Evolutionary conservation across 805 yeast genomes (phyloP), one percentile per base, ranked within the genome.

Genomic region (Yarrowia hollandica): DNA sequence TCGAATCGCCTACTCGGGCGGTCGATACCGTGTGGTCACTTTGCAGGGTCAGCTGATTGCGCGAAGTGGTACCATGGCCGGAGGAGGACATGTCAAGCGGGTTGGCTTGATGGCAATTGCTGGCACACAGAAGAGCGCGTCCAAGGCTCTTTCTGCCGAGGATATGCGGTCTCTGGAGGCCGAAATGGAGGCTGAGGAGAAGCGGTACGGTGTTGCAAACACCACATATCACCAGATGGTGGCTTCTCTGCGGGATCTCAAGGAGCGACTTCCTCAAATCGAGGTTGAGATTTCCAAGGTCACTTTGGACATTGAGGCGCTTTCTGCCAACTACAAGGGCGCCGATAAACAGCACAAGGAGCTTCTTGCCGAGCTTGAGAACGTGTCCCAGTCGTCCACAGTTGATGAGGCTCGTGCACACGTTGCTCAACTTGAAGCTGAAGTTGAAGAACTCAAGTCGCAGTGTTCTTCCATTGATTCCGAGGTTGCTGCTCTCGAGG

Each of bases 11-110:
- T 92, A 86, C 74, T 94, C 96, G 1, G 75, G 77, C 15, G 82
- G 77, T 64, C 77, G 98, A 66, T 88, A 82, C 79, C 80, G 96
- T 65, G 98, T 92, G 21, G 98, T 95, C 0, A 90, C 98, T 0
- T 70, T 90, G 8, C 96, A 88, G 70, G 99, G 99, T 21, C 86
- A 90, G 65, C 75, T 94, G 19, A 92, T 94, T 60, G 97, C 91
- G 66, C 83, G 85, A 14, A 87, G 96, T 1, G 99, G 99, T 71
- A 88, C 97, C 1, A 84, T 95, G 85, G 83, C 96, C 46, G 99
- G 99, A 66, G 99, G 99, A 73, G 99, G 98, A 57, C 75, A 64
- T 4, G 66, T 79, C 35, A 80, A 78, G 8, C 78, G 80, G 15
- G 79, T 79, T 54, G 99, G 98, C 5, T 85, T 86, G 2, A 90